A percentile compares a stretch with the other conserved stretches of the same genome.
Evolutionary conservation across 2,329 filamentous ascomycete genomes (phyloP).

Genomic region (Trichoderma asperellum): DNA sequence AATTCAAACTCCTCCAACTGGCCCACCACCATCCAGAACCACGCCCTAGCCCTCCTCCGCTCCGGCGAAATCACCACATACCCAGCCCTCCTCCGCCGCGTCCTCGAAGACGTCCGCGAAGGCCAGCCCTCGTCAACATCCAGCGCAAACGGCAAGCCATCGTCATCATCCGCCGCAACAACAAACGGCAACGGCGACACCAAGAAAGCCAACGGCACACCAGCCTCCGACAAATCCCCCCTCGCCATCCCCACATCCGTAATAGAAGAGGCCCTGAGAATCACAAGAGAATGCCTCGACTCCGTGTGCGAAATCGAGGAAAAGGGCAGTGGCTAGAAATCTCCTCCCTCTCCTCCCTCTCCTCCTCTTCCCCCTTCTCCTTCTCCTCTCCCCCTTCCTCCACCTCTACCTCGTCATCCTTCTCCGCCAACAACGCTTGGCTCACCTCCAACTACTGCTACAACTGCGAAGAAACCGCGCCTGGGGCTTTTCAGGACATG

Average conservation of each 20-base stretch:
- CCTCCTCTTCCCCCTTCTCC: not conserved
- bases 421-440: not conserved
- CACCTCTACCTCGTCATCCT: not conserved
- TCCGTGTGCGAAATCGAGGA: slow-evolving; percentile 49
- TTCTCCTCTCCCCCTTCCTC: not conserved
- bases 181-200: slow-evolving; percentile 40
- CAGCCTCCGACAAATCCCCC: slow-evolving; percentile 38
- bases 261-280: slow-evolving; percentile 64
- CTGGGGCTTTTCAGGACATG: not conserved
- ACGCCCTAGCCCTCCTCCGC: slow-evolving; percentile 64
- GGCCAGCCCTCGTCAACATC: slow-evolving; percentile 44
- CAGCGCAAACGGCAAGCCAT: slow-evolving; percentile 40
- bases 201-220: slow-evolving; percentile 38
- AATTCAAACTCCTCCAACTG: slow-evolving; percentile 64
- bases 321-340: slow-evolving; percentile 31
- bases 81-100: slow-evolving; percentile 62
- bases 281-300: slow-evolving; percentile 63
- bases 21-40: slow-evolving; percentile 62
- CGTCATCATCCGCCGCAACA: slow-evolving; percentile 30
- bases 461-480: not conserved
- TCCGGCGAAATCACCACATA: slow-evolving; percentile 63
- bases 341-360: not conserved
- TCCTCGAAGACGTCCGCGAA: slow-evolving; percentile 64
- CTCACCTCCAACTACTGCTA: not conserved
- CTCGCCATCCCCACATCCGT: slow-evolving; percentile 63